These are phyloP conservation scores for Trichoderma gracile DNA, from an alignment of 2,329 filamentous ascomycete species.

Conservation along the genomic window DNA sequence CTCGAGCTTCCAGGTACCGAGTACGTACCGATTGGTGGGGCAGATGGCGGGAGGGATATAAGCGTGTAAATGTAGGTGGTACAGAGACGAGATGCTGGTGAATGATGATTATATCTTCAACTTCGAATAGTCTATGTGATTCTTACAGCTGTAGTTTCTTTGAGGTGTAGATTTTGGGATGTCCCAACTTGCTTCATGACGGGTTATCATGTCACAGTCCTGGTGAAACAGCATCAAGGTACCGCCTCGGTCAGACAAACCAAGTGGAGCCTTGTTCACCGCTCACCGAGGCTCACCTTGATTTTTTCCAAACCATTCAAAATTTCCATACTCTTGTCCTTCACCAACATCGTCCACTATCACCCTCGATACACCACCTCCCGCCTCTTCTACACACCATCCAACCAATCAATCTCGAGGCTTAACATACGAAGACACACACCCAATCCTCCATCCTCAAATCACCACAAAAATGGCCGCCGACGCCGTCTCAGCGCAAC, in stretches of 20 bases:
- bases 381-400: background rate
- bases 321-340: background rate
- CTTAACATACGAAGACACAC: background rate
- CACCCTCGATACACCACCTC: background rate
- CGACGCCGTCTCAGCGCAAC: slow-evolving; percentile 42
- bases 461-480: background rate
- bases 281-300: slow-evolving; percentile 27
- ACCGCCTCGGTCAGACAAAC: background rate
- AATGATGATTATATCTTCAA: too few species aligned
- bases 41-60: background rate
- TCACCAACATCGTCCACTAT: background rate
- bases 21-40: slow-evolving; percentile 3
- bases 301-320: slow-evolving; percentile 27
- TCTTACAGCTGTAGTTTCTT: too few species aligned
- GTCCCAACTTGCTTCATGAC: too few species aligned
- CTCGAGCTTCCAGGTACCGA: background rate
- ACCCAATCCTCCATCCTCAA: background rate
- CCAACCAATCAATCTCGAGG: background rate
- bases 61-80: too few species aligned
- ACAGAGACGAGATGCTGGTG: too few species aligned
- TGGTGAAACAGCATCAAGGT: background rate
- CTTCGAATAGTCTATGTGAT: too few species aligned
- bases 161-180: too few species aligned
- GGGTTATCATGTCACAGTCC: background rate
- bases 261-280: background rate